These are phyloP conservation scores for Citrullus mucosospermus DNA, from an alignment of 306 rosid species.

Conservation along the genomic window DNA sequence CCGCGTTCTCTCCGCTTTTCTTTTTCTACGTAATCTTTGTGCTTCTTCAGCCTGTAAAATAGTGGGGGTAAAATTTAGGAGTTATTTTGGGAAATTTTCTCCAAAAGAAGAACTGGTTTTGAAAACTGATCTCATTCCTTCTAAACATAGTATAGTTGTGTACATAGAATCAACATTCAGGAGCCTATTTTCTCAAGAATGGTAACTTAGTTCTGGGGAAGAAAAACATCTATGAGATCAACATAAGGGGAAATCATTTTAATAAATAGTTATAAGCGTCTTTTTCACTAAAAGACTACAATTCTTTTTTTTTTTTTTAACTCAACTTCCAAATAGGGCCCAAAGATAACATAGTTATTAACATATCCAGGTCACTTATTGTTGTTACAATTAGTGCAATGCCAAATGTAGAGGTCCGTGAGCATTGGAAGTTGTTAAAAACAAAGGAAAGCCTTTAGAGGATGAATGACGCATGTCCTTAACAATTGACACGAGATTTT, in stretches of 20 bases:
- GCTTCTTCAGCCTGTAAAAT: conserved; percentile 70
- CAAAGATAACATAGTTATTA: background rate
- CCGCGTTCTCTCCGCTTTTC: conserved; percentile 59
- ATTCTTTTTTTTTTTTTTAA: background rate
- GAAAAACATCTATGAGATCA: background rate
- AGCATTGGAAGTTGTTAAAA: background rate
- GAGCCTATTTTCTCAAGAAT: background rate
- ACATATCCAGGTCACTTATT: background rate
- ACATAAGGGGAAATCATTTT: background rate
- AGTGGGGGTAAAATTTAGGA: background rate
- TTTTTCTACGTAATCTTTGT: conserved; percentile 71
- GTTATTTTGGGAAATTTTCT: background rate
- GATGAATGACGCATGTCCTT: background rate
- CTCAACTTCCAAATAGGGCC: background rate
- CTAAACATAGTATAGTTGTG: background rate
- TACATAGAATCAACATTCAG: background rate
- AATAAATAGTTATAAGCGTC: background rate
- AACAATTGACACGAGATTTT: background rate
- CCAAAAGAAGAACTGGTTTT: background rate
- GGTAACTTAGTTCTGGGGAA: background rate
- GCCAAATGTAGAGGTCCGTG: background rate
- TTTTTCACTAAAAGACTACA: background rate
- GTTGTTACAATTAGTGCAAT: background rate
- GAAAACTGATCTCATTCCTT: background rate
- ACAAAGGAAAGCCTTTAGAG: background rate